A percentile compares a stretch with the other conserved stretches of the same genome.
Conservation (phyloP, 164 flowering plant genomes). For the Nymphaea thermarum region DNA sequence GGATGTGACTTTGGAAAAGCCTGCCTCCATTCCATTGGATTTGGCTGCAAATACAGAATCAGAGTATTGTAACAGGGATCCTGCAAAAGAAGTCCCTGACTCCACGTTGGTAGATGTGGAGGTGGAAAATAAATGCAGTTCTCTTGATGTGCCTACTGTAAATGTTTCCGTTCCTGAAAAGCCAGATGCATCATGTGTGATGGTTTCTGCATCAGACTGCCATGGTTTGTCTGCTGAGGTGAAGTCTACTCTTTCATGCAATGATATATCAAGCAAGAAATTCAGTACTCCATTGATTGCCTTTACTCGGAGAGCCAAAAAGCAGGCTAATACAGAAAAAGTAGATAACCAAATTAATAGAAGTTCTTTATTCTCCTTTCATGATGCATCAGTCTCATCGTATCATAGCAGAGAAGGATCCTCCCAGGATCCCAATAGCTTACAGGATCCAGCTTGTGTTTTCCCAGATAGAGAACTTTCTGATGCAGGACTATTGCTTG, state of each 20-base stretch:
- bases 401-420: not conserved
- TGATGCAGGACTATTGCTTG: not conserved
- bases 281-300: constrained; percentile 18
- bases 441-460: not conserved
- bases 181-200: not conserved
- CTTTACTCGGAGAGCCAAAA: constrained; percentile 21
- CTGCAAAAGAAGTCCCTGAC: constrained; percentile 17
- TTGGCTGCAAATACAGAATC: constrained; percentile 19
- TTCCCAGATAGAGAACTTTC: not conserved
- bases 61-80: constrained; percentile 21
- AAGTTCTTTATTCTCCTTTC: not conserved
- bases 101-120: constrained; percentile 22
- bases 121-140: constrained; percentile 17
- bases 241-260: constrained; percentile 6
- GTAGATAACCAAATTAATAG: not conserved
- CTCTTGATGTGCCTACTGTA: constrained; percentile 6
- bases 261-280: constrained; percentile 18
- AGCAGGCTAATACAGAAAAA: constrained; percentile 5
- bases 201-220: not conserved
- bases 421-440: not conserved
- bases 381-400: not conserved
- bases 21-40: constrained; percentile 21
- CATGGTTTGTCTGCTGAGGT: not conserved
- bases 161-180: too few species aligned
- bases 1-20: constrained; percentile 18